Evolutionary conservation across 2,329 filamentous ascomycete genomes (phyloP).

Genomic region (Epichloe glyceriae): DNA sequence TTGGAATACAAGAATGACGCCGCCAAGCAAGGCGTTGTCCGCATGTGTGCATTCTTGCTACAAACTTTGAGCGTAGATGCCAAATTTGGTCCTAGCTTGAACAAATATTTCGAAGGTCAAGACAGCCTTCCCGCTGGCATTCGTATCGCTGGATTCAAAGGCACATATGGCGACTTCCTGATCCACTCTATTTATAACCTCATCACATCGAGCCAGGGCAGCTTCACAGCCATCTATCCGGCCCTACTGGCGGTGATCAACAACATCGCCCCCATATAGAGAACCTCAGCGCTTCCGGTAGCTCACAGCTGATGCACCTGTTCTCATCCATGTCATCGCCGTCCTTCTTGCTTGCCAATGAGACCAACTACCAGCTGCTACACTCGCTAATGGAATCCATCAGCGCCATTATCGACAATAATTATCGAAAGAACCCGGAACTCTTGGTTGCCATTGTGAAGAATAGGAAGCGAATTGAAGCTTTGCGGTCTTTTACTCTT

Average conservation of each 20-base stretch:
- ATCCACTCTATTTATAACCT: slow-evolving; percentile 90
- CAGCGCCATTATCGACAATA: slow-evolving; percentile 80
- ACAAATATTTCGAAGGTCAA: slow-evolving; percentile 77
- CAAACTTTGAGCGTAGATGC: slow-evolving; percentile 91
- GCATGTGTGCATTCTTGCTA: slow-evolving; percentile 94
- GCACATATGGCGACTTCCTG: slow-evolving; percentile 86
- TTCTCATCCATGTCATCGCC: slow-evolving; percentile 90
- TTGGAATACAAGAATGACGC: slow-evolving; percentile 77
- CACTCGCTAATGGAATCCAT: slow-evolving; percentile 76
- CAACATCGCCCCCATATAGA: slow-evolving; percentile 83
- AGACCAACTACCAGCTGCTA: slow-evolving; percentile 74
- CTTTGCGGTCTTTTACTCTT: slow-evolving; percentile 73
- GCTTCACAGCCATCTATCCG: slow-evolving; percentile 81
- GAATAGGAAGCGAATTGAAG: slow-evolving; percentile 73
- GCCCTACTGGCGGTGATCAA: slow-evolving; percentile 85
- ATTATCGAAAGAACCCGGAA: slow-evolving; percentile 68
- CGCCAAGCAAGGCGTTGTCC: slow-evolving; percentile 79
- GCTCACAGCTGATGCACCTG: slow-evolving; percentile 73
- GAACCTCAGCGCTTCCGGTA: slow-evolving; percentile 59
- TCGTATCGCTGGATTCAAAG: slow-evolving; percentile 69
- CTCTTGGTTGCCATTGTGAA: slow-evolving; percentile 69
- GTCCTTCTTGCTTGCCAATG: slow-evolving; percentile 82
- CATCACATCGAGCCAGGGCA: slow-evolving; percentile 83
- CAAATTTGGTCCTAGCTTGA: slow-evolving; percentile 80
- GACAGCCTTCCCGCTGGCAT: slow-evolving; percentile 76